Evolutionary conservation across 2,329 filamentous ascomycete species (phyloP).

Genomic region (Sclerotinia minor): DNA sequence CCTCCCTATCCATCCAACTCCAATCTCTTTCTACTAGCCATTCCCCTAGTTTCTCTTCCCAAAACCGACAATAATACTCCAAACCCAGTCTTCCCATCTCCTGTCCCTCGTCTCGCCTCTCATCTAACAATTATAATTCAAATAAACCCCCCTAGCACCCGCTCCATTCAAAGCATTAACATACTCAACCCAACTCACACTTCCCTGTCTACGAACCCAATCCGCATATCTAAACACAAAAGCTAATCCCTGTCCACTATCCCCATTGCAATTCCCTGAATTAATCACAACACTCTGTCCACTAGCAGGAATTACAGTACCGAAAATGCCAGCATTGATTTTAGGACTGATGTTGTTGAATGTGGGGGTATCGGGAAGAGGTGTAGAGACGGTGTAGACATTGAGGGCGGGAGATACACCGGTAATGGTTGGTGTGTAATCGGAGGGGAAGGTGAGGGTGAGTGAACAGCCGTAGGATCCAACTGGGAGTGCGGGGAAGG

Average conservation of each 20-base stretch:
- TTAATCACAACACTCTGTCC: constrained; percentile 24
- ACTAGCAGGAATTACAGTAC: constrained; percentile 21
- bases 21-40: neutral
- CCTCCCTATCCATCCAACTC: neutral
- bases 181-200: constrained; percentile 28
- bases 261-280: constrained; percentile 13
- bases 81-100: neutral
- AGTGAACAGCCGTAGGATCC: constrained; percentile 21
- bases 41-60: too few species aligned
- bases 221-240: constrained; percentile 27
- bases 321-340: constrained; percentile 19
- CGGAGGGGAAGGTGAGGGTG: constrained; percentile 5
- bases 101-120: too few species aligned
- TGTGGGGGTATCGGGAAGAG: constrained; percentile 14
- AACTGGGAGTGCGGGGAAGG: constrained; percentile 5
- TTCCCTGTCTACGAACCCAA: constrained; percentile 24
- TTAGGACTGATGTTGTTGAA: constrained; percentile 21
- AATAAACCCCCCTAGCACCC: constrained; percentile 27
- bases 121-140: constrained; percentile 29
- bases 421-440: neutral
- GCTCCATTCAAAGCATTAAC: constrained; percentile 25
- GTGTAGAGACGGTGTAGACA: constrained; percentile 21
- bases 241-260: constrained; percentile 20
- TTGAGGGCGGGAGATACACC: constrained; percentile 22
- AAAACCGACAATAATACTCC: neutral